Base-by-base conservation (phyloP, 768 basidiomycete species). In the Lactarius hatsudake region DNA sequence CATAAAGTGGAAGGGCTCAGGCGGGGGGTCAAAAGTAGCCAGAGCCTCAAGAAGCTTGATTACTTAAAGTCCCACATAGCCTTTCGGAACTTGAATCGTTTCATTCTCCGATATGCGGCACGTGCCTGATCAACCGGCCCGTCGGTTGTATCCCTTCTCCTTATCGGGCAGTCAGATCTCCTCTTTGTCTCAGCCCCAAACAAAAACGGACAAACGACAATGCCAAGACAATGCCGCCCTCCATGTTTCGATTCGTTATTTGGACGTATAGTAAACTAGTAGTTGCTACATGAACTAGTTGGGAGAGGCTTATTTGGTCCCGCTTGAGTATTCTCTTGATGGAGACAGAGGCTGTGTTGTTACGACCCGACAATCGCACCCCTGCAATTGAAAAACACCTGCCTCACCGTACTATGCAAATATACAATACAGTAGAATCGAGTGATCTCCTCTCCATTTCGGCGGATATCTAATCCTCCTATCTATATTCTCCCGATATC, bases 41-140 rank as follows among this genome's bases (percentile, higher is more conserved):
- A 48, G 30, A 12, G 12, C 43, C 34, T 15, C 26, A 20, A 42
- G 9, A 38, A 32, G n/a, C 43, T 17, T 60, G 62, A 60, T 64
- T 61, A 68, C 67, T 64, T 56, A 64, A 55, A 62, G 36, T 38
- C n/a, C 56, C 53, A n/a, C 58, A 48, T 43, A 42, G 23, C 53
- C n/a, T 18, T 43, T 60, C 62, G 67, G 67, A 60, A 17, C 58
- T 54, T 48, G 28, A 68, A 60, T 68, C 1, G 0, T 30, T 67
- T 68, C 59, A 61, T 55, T 67, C 67, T 18, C 67, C 67, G 67
- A 54, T 36, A 23, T 54, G 6, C 6, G 15, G 5, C 67, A 64
- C 63, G 62, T 64, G 66, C 53, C 59, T 32, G 53, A 18, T 42
- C 73, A 61, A 56, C 53, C 63, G 36, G 63, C 64, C 73, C 61